Base-by-base conservation (phyloP, 2,329 filamentous ascomycete genomes). In the Phialophora chinensis region DNA sequence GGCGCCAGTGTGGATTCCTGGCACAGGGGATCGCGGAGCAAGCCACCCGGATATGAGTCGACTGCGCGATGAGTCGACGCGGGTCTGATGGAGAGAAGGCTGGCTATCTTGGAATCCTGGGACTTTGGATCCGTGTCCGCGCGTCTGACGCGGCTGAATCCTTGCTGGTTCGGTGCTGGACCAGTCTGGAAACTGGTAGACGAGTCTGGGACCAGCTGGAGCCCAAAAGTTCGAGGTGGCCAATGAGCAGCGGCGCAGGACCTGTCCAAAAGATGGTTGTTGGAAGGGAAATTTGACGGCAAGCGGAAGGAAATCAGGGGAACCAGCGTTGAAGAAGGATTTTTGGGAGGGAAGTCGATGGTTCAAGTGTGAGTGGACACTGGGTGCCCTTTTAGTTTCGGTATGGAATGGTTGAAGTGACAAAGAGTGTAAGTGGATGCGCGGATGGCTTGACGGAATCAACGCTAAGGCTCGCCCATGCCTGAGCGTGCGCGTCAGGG, bases 221-320 rank as follows among this genome's bases (percentile, higher is more conserved):
- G 52, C 59, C 58, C 49, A 20, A 25, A 60, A 27, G 60, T 42
- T 35, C 29, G 56, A 54, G 50, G 29, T 63, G 63, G 60, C 68
- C 66, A 69, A 67, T 67, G 12, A 49, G 61, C 54, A 54, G 56
- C 38, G 38, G 53, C 31, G 54, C 52, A 55, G 60, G 27, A 42
- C 29, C 29, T 27, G 31, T 58, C 31, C 53, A 61, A 64, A 53
- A 66, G 62, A 49, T 67, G 35, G 60, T 44, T 58, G 62, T 63
- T 63, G 67, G 66, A 63, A 62, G 47, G 56, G 68, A 67, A 55
- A 67, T 67, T 52, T 69, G 68, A 66, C 57, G 56, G 53, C 64
- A 58, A 58, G 64, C 54, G 59, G 53, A 52, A 62, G 65, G 66
- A 67, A 55, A 63, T 67, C 61, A 67, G 67, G 67, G 67, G 61